phyloP scores from a whole-genome alignment of 352 stramenopile genomes.

The Thalassiosira sp. region DNA sequence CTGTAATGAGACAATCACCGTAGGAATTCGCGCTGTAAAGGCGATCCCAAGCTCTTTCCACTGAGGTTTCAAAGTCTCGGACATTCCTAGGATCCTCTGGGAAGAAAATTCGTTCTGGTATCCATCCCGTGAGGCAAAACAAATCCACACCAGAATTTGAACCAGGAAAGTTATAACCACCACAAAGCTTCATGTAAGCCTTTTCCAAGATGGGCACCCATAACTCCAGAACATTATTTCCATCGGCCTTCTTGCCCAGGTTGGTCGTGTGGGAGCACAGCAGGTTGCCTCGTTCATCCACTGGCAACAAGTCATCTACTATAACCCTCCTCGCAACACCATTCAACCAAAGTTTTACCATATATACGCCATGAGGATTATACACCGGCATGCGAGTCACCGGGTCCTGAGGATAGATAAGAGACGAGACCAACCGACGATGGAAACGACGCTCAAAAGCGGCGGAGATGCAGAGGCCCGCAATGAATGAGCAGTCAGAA shows the following conservation, averaged over 20 bases:
- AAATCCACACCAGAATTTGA: conserved; percentile 96
- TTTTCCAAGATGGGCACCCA: conserved; percentile 98
- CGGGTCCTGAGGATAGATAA: conserved; percentile 91
- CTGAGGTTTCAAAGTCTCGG: conserved; percentile 77
- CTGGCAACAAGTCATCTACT: conserved; percentile 93
- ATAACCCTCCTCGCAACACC: conserved; percentile 89
- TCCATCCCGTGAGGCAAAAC: conserved; percentile 98
- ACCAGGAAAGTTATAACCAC: conserved; percentile 96
- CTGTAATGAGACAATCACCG: conserved; percentile 96
- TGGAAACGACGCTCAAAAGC: conserved; percentile 68
- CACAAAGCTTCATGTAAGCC: conserved; percentile 97
- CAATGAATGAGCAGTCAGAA: conserved; percentile 80
- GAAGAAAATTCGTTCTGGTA: conserved; percentile 92
- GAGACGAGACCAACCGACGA: conserved; percentile 63
- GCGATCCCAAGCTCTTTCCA: conserved; percentile 87
- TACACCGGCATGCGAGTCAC: conserved; percentile 72
- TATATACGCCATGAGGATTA: conserved; percentile 94
- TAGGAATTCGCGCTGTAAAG: conserved; percentile 91
- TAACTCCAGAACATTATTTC: conserved; percentile 69
- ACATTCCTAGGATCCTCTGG: conserved; percentile 57
- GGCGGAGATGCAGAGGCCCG: conserved; percentile 71
- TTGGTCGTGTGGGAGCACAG: conserved; percentile 68
- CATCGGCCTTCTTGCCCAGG: conserved; percentile 9
- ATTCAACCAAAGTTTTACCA: conserved; percentile 96
- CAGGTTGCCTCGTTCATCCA: conserved; percentile 81